Evolutionary conservation across 768 basidiomycete species (phyloP).

Genomic region (Hygrophoropsis aurantiaca): DNA sequence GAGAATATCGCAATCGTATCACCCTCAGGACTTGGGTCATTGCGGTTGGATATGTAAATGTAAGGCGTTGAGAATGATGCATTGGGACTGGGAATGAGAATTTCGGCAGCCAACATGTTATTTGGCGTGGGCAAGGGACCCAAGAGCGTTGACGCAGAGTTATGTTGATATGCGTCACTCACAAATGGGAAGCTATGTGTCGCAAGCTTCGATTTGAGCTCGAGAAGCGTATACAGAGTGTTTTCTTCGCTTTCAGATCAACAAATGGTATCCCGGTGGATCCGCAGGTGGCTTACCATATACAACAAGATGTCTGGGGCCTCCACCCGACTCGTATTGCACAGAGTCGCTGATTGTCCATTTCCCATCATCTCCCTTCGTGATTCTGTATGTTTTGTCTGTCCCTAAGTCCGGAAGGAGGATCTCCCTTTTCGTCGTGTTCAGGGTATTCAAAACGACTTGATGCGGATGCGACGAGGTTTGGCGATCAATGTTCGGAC

Average conservation of each 20-base stretch:
- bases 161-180: slow-evolving; percentile 35
- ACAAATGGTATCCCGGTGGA: not conserved
- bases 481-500: slow-evolving; percentile 69
- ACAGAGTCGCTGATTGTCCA: slow-evolving; percentile 56
- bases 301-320: slow-evolving; percentile 69
- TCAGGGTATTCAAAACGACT: slow-evolving; percentile 42
- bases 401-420: slow-evolving; percentile 76
- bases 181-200: slow-evolving; percentile 53
- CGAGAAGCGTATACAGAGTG: slow-evolving; percentile 64
- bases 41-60: slow-evolving; percentile 74
- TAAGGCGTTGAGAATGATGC: slow-evolving; percentile 52
- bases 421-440: slow-evolving; percentile 51
- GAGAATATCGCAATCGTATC: slow-evolving; percentile 74
- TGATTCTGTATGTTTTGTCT: slow-evolving; percentile 63
- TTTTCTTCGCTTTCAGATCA: slow-evolving; percentile 42
- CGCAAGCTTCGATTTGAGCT: slow-evolving; percentile 59
- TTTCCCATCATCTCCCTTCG: slow-evolving; percentile 38
- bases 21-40: slow-evolving; percentile 66
- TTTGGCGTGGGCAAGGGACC: slow-evolving; percentile 42
- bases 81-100: slow-evolving; percentile 59
- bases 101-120: slow-evolving; percentile 66
- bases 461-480: slow-evolving; percentile 79
- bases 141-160: slow-evolving; percentile 47
- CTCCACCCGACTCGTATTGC: slow-evolving; percentile 53
- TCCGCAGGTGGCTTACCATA: slow-evolving; percentile 44